phyloP scores from a whole-genome alignment of 306 rosid species.

The Cucurbita maxima region DNA sequence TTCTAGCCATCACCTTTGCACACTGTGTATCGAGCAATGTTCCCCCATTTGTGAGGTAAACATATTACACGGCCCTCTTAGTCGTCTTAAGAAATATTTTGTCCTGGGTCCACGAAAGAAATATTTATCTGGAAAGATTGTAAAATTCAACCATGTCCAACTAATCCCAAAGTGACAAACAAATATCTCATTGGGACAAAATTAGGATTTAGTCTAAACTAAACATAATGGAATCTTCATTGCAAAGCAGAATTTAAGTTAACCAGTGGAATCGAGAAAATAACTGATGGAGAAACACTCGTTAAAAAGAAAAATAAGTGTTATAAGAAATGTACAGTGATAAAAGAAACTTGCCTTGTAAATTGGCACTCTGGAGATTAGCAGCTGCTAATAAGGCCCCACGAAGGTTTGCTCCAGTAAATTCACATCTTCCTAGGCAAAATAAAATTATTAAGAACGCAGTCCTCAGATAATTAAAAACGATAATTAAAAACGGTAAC shows the following conservation, averaged over 20 bases:
- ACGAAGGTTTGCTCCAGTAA: constrained; percentile 90
- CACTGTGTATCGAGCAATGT: background rate
- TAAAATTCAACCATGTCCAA: background rate
- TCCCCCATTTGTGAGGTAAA: background rate
- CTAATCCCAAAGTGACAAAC: background rate
- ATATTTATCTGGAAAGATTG: background rate
- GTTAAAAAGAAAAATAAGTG: background rate
- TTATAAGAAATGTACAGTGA: background rate
- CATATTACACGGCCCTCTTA: background rate
- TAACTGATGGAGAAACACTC: background rate
- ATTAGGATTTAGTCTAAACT: background rate
- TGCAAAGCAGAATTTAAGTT: background rate
- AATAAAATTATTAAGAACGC: constrained; percentile 27
- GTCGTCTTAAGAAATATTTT: background rate
- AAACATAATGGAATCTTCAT: background rate
- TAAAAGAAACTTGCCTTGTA: constrained; percentile 52
- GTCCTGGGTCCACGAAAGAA: background rate
- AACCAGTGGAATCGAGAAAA: background rate
- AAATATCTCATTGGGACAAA: background rate
- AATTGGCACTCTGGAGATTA: constrained; percentile 81
- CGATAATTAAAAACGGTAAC: constrained; percentile 12
- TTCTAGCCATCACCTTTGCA: background rate
- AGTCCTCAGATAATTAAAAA: constrained; percentile 3
- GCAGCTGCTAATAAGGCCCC: constrained; percentile 86
- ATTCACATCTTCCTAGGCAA: constrained; percentile 90